These are phyloP conservation scores for Orbilia blumenaviensis DNA, from an alignment of 2,329 filamentous ascomycete genomes.

Conservation along the genomic window DNA sequence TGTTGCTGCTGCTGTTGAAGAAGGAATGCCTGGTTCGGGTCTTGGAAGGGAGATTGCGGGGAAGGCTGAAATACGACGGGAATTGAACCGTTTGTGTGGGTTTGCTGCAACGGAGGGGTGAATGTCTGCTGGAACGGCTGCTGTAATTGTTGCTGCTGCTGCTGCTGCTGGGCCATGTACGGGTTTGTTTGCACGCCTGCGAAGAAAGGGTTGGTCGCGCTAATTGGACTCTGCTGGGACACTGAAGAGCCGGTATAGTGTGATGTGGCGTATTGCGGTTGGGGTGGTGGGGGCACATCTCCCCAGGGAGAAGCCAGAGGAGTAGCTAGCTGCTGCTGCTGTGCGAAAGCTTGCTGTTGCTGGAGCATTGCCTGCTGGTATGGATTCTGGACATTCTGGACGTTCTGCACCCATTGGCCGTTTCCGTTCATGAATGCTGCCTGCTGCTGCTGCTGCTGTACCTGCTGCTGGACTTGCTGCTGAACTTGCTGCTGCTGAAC, in stretches of 20 bases:
- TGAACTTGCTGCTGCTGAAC: constrained; percentile 22
- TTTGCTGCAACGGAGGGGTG: constrained; percentile 54
- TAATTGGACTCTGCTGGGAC: constrained; percentile 46
- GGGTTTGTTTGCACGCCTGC: constrained; percentile 30
- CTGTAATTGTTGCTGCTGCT: too few relatives aligned
- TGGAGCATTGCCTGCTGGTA: constrained; percentile 51
- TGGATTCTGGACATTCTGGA: constrained; percentile 52
- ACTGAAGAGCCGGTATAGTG: constrained; percentile 45
- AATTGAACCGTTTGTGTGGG: constrained; percentile 50
- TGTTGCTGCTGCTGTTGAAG: constrained; percentile 58
- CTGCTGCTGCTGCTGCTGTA: constrained; percentile 59
- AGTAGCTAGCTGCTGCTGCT: constrained; percentile 37
- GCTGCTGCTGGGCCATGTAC: constrained; percentile 52
- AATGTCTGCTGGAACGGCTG: constrained; percentile 56
- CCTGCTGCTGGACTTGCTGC: constrained; percentile 39
- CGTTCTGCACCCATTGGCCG: constrained; percentile 37
- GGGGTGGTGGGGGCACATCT: constrained; percentile 37
- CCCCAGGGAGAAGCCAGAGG: constrained; percentile 46
- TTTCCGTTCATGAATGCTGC: constrained; percentile 49
- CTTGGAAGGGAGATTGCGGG: constrained; percentile 59
- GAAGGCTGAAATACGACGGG: constrained; percentile 57
- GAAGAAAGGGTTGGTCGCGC: constrained; percentile 49
- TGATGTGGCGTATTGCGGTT: constrained; percentile 45
- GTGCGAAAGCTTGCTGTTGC: constrained; percentile 32
- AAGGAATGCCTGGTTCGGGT: constrained; percentile 60